Evolutionary conservation across 495 filamentous ascomycete species (phyloP).

Genomic region (Cercophora samala): DNA sequence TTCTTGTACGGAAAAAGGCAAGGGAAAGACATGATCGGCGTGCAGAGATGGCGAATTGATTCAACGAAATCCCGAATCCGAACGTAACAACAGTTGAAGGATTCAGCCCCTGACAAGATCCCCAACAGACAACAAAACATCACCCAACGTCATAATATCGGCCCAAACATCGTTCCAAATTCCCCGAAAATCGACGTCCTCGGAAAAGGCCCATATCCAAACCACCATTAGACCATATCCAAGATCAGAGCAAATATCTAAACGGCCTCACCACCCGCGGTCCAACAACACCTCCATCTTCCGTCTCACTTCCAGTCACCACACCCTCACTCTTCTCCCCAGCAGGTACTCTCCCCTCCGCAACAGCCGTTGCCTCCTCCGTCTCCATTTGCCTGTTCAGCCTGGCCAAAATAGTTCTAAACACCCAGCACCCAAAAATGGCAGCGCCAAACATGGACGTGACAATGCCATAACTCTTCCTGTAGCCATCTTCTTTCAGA

Average conservation of each 20-base stretch:
- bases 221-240: background rate
- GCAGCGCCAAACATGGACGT: constrained; percentile 66
- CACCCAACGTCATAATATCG: too few relatives aligned
- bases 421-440: constrained; percentile 36
- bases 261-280: background rate
- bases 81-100: too few relatives aligned
- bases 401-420: constrained; percentile 59
- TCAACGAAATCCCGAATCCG: too few relatives aligned
- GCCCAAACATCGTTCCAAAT: background rate
- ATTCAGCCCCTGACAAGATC: too few relatives aligned
- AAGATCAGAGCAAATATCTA: background rate
- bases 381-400: constrained; percentile 61
- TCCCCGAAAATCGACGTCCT: background rate
- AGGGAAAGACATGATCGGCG: too few relatives aligned
- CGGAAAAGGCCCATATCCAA: background rate
- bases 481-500: constrained; percentile 37
- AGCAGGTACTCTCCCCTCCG: background rate
- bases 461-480: constrained; percentile 47
- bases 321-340: background rate
- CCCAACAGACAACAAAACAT: too few relatives aligned
- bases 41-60: too few relatives aligned
- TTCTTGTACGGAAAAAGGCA: too few relatives aligned
- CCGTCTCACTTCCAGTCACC: background rate
- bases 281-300: background rate
- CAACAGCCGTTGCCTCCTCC: background rate